Conservation (phyloP, 2,329 filamentous ascomycete genomes). For the Ophiostoma tasmaniense region DNA sequence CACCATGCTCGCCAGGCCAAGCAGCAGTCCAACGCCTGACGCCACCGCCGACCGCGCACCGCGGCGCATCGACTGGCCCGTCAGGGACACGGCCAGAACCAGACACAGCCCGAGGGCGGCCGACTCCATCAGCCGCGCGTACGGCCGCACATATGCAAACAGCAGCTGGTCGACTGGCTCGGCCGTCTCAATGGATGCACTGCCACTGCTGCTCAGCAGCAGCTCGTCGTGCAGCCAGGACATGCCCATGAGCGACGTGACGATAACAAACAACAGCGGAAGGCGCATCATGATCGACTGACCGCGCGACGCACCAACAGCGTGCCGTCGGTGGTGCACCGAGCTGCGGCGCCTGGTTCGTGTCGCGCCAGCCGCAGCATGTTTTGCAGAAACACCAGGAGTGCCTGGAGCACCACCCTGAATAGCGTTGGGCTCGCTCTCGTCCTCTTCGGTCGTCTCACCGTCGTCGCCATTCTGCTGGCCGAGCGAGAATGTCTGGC, state of each 20-base stretch:
- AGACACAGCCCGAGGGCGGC: constrained; percentile 15
- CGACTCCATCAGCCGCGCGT: constrained; percentile 14
- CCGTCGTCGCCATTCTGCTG: constrained; percentile 26
- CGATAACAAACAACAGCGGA: background rate
- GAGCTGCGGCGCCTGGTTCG: background rate
- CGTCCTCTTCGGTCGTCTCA: constrained; percentile 4
- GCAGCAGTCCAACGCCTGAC: constrained; percentile 5
- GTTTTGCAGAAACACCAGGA: background rate
- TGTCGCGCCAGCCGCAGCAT: background rate
- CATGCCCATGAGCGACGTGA: background rate
- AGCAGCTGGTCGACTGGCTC: constrained; percentile 4
- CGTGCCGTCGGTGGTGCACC: background rate
- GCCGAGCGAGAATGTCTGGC: constrained; percentile 35
- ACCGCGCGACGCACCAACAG: background rate
- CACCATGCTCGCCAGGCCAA: constrained; percentile 15
- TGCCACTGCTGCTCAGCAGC: background rate
- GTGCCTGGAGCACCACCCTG: background rate
- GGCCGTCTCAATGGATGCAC: background rate
- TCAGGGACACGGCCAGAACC: constrained; percentile 13
- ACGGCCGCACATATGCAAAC: constrained; percentile 9
- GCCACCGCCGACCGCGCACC: constrained; percentile 2
- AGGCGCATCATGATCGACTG: background rate
- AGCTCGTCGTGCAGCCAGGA: background rate
- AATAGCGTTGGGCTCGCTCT: background rate
- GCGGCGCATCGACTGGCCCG: constrained; percentile 12